Evolutionary conservation across 1,284 basidiomycete species (phyloP).

Genomic region (Ganoderma resinaceum): DNA sequence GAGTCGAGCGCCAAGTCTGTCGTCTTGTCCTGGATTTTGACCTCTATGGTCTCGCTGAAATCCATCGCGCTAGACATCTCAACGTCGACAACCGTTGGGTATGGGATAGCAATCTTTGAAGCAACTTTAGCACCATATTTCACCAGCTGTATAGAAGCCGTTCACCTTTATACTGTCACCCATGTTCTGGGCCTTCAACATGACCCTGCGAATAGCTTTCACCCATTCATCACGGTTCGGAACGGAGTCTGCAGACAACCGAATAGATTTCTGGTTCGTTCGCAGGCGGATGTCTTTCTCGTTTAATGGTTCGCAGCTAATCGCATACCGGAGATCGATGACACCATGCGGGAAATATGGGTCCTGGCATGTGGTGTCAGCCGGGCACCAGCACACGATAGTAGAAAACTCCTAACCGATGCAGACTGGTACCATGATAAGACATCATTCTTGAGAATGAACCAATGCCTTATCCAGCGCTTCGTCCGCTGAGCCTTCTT

Average conservation of each 20-base stretch:
- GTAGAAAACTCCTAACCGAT: constrained; percentile 58
- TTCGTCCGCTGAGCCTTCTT: constrained; percentile 89
- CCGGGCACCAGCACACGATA: not conserved
- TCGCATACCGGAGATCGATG: constrained; percentile 91
- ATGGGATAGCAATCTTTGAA: constrained; percentile 89
- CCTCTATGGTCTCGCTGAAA: constrained; percentile 93
- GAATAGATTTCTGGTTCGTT: constrained; percentile 80
- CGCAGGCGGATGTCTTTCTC: constrained; percentile 82
- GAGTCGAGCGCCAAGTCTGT: constrained; percentile 84
- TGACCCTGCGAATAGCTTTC: constrained; percentile 88
- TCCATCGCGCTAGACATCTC: constrained; percentile 90
- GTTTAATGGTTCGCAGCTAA: constrained; percentile 80
- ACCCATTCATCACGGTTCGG: constrained; percentile 93
- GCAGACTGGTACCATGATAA: constrained; percentile 96
- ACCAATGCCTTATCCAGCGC: constrained; percentile 93
- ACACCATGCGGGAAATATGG: constrained; percentile 98
- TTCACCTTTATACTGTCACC: constrained; percentile 91
- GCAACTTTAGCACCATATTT: not conserved
- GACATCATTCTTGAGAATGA: constrained; percentile 91
- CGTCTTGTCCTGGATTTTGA: constrained; percentile 88
- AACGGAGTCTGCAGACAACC: constrained; percentile 79
- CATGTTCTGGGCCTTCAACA: constrained; percentile 95
- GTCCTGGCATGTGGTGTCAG: constrained; percentile 58
- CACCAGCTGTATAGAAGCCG: constrained; percentile 1
- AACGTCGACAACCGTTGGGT: constrained; percentile 88